Evolutionary conservation across 202 grass and related monocot genomes (phyloP).

Genomic region (Bolboschoenoplectus hybrid): DNA sequence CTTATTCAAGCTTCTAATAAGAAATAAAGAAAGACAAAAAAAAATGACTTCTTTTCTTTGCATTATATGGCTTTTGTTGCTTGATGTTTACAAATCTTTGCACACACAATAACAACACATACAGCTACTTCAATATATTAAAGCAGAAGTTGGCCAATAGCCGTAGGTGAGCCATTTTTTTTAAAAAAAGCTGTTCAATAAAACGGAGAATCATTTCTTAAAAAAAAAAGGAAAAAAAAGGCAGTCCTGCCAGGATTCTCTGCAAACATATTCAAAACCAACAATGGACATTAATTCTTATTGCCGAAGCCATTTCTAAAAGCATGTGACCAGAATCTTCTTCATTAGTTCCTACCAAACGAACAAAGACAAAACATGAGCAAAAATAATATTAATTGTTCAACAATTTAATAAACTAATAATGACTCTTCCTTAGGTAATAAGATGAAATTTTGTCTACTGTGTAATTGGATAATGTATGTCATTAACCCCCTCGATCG

Average conservation of each 20-base stretch:
- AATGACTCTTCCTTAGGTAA: not conserved
- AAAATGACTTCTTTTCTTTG: not conserved
- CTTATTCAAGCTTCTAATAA: too few relatives aligned
- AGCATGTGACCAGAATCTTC: constrained; percentile 65
- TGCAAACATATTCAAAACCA: not conserved
- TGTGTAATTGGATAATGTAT: not conserved
- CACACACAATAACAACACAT: constrained; percentile 7
- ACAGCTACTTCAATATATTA: constrained; percentile 1
- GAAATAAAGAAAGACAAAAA: not conserved
- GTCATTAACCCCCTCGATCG: not conserved
- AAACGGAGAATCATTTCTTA: constrained; percentile 27
- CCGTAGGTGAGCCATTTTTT: not conserved
- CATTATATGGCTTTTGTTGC: not conserved
- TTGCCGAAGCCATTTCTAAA: constrained; percentile 43
- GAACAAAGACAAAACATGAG: constrained; percentile 39
- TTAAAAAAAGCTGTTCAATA: not conserved
- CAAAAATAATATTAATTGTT: constrained; percentile 25
- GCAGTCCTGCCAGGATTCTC: constrained; percentile 2
- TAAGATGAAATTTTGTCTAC: not conserved
- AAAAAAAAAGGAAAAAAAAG: not conserved
- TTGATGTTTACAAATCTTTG: not conserved
- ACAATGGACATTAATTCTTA: not conserved
- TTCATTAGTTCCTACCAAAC: constrained; percentile 70
- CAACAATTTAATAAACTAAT: constrained; percentile 17
- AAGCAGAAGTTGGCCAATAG: not conserved